A percentile compares a stretch with the other conserved stretches of the same genome.
Evolutionary conservation across 148 eudicot species (phyloP).

Genomic region (Chenopodium suecicum): DNA sequence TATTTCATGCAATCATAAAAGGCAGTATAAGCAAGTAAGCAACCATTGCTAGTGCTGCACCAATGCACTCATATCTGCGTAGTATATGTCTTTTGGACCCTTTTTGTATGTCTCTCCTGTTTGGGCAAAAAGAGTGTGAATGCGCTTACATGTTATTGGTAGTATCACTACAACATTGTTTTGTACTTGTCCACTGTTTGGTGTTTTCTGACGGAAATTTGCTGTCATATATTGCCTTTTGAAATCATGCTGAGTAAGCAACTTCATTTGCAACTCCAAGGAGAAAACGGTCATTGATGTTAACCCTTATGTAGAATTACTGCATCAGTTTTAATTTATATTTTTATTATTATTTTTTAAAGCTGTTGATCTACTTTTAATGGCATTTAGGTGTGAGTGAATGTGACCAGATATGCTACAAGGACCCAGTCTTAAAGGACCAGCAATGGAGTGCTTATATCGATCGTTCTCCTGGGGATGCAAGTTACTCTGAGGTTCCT

Average conservation of each 20-base stretch:
- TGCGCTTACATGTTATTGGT: slow-evolving; percentile 5
- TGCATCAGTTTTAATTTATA: background rate
- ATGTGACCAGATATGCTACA: slow-evolving; percentile 90
- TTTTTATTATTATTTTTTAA: background rate
- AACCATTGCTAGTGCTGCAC: background rate
- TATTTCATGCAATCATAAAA: background rate
- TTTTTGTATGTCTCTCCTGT: background rate
- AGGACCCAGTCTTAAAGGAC: slow-evolving; percentile 96
- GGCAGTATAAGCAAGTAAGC: background rate
- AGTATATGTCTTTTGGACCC: background rate
- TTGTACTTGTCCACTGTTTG: background rate
- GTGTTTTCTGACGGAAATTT: background rate
- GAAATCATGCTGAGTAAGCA: background rate
- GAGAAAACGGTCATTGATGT: background rate
- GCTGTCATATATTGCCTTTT: background rate
- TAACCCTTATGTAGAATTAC: background rate
- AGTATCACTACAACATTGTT: background rate
- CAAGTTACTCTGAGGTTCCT: slow-evolving; percentile 74
- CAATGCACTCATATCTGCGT: background rate
- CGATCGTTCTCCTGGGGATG: slow-evolving; percentile 97
- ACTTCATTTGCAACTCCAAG: background rate
- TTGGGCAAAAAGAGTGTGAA: background rate
- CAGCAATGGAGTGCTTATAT: slow-evolving; percentile 95
- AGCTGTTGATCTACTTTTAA: slow-evolving; percentile 1
- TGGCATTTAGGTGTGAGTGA: slow-evolving; percentile 54